Evolutionary conservation across 306 rosid genomes (phyloP).

Genomic region (Sesbania bispinosa): DNA sequence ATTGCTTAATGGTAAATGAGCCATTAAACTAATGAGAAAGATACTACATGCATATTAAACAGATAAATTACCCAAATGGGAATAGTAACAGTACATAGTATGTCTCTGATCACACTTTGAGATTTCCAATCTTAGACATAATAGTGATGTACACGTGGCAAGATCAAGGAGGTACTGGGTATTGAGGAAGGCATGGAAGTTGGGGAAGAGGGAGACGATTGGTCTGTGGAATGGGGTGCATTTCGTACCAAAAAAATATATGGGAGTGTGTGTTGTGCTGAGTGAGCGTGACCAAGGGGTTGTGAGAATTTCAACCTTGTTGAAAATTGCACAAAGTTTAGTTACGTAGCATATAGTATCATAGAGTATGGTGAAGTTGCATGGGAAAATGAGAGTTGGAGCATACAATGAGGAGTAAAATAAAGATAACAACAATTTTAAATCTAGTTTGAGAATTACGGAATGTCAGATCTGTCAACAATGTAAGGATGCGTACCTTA

Average conservation of each 20-base stretch:
- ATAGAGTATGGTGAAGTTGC: conserved; percentile 39
- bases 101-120: neutral
- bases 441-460: conserved; percentile 63
- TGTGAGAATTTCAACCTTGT: conserved; percentile 55
- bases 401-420: conserved; percentile 18
- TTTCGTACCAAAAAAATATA: conserved; percentile 34
- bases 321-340: conserved; percentile 31
- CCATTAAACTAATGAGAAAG: neutral
- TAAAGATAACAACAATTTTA: neutral
- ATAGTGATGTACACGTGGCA: conserved; percentile 31
- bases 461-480: conserved; percentile 67
- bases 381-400: conserved; percentile 49
- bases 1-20: neutral
- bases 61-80: neutral
- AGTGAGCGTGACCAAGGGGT: conserved; percentile 52
- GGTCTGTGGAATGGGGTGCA: conserved; percentile 91
- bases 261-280: conserved; percentile 71
- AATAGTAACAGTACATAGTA: neutral
- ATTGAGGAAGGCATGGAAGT: conserved; percentile 51
- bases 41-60: neutral
- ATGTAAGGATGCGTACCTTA: conserved; percentile 34
- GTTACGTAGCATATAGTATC: conserved; percentile 42
- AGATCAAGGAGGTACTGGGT: conserved; percentile 35
- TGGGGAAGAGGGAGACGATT: conserved; percentile 57
- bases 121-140: neutral